A percentile compares a stretch with the other conserved stretches of the same genome.
phyloP scores from a whole-genome alignment of 495 filamentous ascomycete genomes.

The Aspergillus steynii region DNA sequence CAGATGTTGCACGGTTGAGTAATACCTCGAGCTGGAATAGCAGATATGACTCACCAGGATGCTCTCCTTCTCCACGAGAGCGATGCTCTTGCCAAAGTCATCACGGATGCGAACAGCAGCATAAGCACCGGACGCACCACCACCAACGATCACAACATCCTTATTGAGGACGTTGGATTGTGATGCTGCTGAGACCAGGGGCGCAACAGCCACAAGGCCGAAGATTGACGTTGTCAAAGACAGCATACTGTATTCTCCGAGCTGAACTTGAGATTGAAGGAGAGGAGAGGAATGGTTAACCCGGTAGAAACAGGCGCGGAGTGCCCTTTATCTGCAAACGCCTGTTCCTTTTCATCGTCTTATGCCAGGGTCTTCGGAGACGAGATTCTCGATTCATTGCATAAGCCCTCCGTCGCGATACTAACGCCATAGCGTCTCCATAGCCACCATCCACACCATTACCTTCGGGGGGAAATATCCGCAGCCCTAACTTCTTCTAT shows the following conservation, averaged over 20 bases:
- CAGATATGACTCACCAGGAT: conserved; percentile 33
- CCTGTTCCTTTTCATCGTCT: too few species aligned
- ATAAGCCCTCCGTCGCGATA: too few species aligned
- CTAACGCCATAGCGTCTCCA: too few species aligned
- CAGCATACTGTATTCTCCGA: not conserved
- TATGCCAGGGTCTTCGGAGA: too few species aligned
- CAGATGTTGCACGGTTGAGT: not conserved
- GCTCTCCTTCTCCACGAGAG: conserved; percentile 42
- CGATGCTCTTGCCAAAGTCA: conserved; percentile 37
- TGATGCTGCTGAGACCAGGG: conserved; percentile 5
- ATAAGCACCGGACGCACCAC: conserved; percentile 49
- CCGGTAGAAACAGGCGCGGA: not conserved
- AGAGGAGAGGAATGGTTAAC: not conserved
- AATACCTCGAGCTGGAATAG: not conserved
- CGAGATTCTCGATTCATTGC: too few species aligned
- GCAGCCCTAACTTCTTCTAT: too few species aligned
- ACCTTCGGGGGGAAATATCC: too few species aligned
- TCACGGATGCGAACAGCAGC: conserved; percentile 46
- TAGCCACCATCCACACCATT: too few species aligned
- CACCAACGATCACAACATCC: conserved; percentile 48
- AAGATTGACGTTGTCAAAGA: not conserved
- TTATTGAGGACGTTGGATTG: conserved; percentile 11
- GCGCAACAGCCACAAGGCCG: conserved; percentile 18
- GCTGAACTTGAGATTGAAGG: not conserved
- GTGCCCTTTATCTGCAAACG: not conserved